Conservation (phyloP, 2,329 filamentous ascomycete species). For the Fusarium sp. region DNA sequence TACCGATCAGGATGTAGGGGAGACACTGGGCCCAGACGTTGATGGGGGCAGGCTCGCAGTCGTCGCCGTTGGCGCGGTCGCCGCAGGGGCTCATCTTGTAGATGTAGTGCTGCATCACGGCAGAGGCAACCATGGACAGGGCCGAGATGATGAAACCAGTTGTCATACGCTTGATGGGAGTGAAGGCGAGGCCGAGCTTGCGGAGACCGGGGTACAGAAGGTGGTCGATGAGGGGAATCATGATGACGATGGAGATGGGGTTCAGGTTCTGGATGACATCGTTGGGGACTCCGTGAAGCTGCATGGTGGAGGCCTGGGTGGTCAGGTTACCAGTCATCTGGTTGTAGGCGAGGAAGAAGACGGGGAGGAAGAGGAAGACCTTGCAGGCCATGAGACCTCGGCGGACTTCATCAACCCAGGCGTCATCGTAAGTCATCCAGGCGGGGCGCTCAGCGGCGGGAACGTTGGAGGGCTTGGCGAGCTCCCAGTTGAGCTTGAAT, state of each 20-base stretch:
- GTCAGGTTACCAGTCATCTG: conserved; percentile 70
- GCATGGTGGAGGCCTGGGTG: conserved; percentile 74
- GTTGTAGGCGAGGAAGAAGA: conserved; percentile 69
- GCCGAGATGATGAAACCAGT: conserved; percentile 74
- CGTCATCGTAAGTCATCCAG: conserved; percentile 87
- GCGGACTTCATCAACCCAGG: conserved; percentile 82
- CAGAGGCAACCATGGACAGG: conserved; percentile 68
- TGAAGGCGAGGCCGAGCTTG: conserved; percentile 72
- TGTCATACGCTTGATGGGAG: conserved; percentile 80
- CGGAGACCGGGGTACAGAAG: conserved; percentile 77
- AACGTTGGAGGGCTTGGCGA: conserved; percentile 74
- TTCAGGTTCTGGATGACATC: conserved; percentile 82
- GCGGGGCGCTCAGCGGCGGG: conserved; percentile 64
- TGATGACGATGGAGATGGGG: conserved; percentile 78
- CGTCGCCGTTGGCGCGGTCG: conserved; percentile 55
- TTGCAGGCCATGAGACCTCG: conserved; percentile 76
- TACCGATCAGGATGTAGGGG: conserved; percentile 62
- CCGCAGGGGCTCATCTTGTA: conserved; percentile 73
- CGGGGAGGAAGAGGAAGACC: conserved; percentile 77
- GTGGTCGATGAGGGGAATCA: conserved; percentile 77
- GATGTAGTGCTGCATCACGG: conserved; percentile 69
- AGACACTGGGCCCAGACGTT: conserved; percentile 71
- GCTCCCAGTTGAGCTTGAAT: conserved; percentile 75
- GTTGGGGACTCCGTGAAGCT: conserved; percentile 78
- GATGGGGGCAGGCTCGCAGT: conserved; percentile 68